These are phyloP conservation scores for Andrographis paniculata DNA, from an alignment of 305 asterid genomes.

Conservation along the genomic window DNA sequence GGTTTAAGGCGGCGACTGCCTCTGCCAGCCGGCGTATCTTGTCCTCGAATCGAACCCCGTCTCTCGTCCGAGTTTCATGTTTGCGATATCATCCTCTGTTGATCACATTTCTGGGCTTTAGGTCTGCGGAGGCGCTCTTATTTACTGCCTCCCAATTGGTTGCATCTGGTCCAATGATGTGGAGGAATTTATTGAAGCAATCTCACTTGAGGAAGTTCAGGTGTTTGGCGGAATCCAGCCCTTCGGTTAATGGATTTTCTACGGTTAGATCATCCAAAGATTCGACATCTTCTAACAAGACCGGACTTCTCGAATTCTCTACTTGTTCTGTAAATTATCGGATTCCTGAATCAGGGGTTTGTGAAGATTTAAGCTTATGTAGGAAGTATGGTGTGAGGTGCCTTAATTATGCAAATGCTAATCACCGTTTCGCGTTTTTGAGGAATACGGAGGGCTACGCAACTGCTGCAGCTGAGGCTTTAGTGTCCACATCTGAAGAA, in stretches of 20 bases:
- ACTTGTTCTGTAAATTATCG: constrained; percentile 13
- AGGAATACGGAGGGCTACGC: constrained; percentile 47
- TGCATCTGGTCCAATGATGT: too few relatives aligned
- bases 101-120: too few relatives aligned
- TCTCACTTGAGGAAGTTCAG: constrained; percentile 38
- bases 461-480: constrained; percentile 75
- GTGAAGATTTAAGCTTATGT: constrained; percentile 21
- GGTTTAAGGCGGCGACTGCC: too few relatives aligned
- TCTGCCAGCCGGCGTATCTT: too few relatives aligned
- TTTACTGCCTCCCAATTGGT: too few relatives aligned
- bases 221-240: constrained; percentile 27
- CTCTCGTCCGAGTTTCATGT: too few relatives aligned
- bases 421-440: constrained; percentile 21
- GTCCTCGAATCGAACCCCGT: too few relatives aligned
- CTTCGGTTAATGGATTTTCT: constrained; percentile 17
- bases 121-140: too few relatives aligned
- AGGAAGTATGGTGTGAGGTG: constrained; percentile 18
- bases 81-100: too few relatives aligned
- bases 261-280: constrained; percentile 17
- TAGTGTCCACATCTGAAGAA: constrained; percentile 78
- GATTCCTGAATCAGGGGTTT: constrained; percentile 20
- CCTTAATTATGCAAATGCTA: constrained; percentile 11
- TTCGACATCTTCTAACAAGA: constrained; percentile 17
- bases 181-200: constrained; percentile 65
- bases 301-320: not conserved